Evolutionary conservation across 768 basidiomycete genomes (phyloP).

Genomic region (Gyrodon lividus): DNA sequence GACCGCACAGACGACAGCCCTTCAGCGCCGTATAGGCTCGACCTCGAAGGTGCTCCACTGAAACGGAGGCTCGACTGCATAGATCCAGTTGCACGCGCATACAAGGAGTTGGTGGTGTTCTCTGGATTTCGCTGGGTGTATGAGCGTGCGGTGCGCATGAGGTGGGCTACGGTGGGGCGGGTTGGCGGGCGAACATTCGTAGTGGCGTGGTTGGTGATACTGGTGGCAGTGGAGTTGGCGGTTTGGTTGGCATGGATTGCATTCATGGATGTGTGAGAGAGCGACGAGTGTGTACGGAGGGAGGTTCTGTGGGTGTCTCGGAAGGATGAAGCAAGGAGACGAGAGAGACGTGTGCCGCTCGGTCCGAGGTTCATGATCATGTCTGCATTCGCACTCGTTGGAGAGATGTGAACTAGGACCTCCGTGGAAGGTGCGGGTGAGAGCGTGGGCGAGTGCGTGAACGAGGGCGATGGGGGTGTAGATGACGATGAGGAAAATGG

Average conservation of each 20-base stretch:
- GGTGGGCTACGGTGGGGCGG: constrained; percentile 16
- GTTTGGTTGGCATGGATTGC: too few relatives aligned
- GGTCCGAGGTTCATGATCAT: background rate
- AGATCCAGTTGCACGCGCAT: constrained; percentile 7
- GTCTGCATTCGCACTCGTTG: background rate
- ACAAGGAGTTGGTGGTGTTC: constrained; percentile 12
- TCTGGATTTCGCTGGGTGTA: constrained; percentile 16
- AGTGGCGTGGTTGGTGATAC: background rate
- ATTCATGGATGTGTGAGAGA: background rate
- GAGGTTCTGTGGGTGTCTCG: background rate
- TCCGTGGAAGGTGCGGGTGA: constrained; percentile 18
- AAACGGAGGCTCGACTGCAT: constrained; percentile 1
- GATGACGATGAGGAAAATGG: constrained; percentile 21
- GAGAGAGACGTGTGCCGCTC: constrained; percentile 13
- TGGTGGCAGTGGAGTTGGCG: background rate
- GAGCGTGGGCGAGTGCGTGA: constrained; percentile 4
- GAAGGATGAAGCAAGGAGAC: constrained; percentile 23
- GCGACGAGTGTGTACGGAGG: background rate
- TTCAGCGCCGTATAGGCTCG: constrained; percentile 6
- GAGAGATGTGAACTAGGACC: constrained; percentile 4
- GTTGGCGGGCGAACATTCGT: background rate
- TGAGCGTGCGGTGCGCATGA: constrained; percentile 17
- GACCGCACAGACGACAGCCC: background rate
- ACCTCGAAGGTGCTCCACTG: constrained; percentile 13
- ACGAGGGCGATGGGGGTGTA: background rate